phyloP scores from a whole-genome alignment of 768 basidiomycete genomes.

The Amanita fuliginea region DNA sequence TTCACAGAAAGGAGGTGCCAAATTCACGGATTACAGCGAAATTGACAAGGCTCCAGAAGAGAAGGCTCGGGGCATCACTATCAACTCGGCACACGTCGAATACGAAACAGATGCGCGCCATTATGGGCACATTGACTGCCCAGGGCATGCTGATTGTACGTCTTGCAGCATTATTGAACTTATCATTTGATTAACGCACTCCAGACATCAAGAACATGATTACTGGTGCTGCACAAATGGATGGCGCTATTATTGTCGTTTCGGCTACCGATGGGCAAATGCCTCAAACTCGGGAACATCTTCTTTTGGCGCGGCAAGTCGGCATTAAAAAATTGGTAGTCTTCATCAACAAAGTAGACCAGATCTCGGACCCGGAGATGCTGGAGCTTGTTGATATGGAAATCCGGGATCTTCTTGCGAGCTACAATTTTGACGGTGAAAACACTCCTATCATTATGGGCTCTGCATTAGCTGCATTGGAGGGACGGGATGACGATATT shows the following conservation, averaged over 20 bases:
- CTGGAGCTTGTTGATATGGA: slow-evolving; percentile 99
- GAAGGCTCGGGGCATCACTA: slow-evolving; percentile 98
- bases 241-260: slow-evolving; percentile 91
- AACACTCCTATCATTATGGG: slow-evolving; percentile 98
- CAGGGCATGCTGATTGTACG: slow-evolving; percentile 91
- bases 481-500: slow-evolving; percentile 71
- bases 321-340: slow-evolving; percentile 96
- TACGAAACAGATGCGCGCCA: slow-evolving; percentile 88
- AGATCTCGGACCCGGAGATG: slow-evolving; percentile 96
- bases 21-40: slow-evolving; percentile 91
- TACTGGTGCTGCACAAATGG: slow-evolving; percentile 97
- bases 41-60: slow-evolving; percentile 99
- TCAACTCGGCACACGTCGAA: slow-evolving; percentile 97
- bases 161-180: slow-evolving; percentile 8
- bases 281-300: slow-evolving; percentile 98
- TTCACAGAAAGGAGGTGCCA: slow-evolving; percentile 61
- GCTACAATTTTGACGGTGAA: slow-evolving; percentile 96
- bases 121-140: slow-evolving; percentile 98
- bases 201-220: slow-evolving; percentile 98
- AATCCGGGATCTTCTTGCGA: slow-evolving; percentile 89
- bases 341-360: slow-evolving; percentile 99
- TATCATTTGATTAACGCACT: slow-evolving; percentile 8
- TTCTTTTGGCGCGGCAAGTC: slow-evolving; percentile 95
- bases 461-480: slow-evolving; percentile 89
- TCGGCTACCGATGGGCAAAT: slow-evolving; percentile 99